Evolutionary conservation across 345 rosid species (phyloP), one percentile per base, ranked within the genome.

Genomic region (Populus nigra): DNA sequence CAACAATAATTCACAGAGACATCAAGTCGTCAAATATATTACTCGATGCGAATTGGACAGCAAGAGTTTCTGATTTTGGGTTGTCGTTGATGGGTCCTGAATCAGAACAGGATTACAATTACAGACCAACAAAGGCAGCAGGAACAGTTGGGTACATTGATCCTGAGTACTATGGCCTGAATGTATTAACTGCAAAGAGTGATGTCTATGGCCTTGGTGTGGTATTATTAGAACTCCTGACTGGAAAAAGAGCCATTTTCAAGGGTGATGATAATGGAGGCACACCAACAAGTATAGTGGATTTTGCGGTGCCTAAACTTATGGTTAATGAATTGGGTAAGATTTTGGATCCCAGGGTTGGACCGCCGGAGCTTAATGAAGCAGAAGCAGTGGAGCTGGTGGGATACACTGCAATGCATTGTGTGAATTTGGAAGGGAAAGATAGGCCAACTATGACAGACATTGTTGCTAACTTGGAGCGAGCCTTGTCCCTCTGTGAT

Each of bases 101-200:
- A 36, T 23, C 79, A 3, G 86, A 72, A 11, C 11, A 82, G 1
- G 89, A 89, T 10, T 69, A 80, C 67, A 25, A 23, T 59, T 59
- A n/a, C 38, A 82, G 82, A 77, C 91, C 93, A 8, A 77, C 79
- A 68, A 91, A 90, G 82, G 97, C 97, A 3, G 97, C 92, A 1
- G 98, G 98, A 38, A 93, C 97, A 4, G 90, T 94, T 5, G 98
- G 98, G 11, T 94, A 93, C 86, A 91, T 94, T 16, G 98, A 91
- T 83, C 98, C 98, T 0, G 97, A 94, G 76, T 94, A 93, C 79
- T 91, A 91, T n/a, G 91, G 97, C n/a, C 80, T 90, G 7, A 90
- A 91, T 41, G 95, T 93, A 13, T 76, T 93, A 50, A 94, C 98
- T 0, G 87, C 90, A 1, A 93, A 94, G 86, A 93, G 97, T 39